These are phyloP conservation scores for Sporothrix globosa DNA, from an alignment of 2,329 filamentous ascomycete genomes.

Conservation along the genomic window DNA sequence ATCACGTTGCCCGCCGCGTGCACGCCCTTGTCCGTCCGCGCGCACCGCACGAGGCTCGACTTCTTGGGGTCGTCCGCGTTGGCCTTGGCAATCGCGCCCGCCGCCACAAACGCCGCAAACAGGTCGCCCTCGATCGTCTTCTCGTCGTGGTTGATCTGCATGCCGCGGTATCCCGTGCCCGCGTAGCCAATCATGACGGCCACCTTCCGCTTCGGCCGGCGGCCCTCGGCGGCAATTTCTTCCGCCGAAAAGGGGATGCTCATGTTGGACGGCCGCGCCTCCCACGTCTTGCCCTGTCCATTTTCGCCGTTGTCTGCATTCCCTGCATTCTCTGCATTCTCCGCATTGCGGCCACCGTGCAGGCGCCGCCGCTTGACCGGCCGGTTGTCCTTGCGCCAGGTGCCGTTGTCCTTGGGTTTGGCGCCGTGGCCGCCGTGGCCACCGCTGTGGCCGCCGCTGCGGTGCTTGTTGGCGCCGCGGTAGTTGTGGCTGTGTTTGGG, in stretches of 20 bases:
- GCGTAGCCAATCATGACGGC: slow-evolving; percentile 95
- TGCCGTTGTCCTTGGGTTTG: slow-evolving; percentile 18
- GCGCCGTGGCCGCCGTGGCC: slow-evolving; percentile 10
- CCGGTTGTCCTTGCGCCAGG: slow-evolving; percentile 30
- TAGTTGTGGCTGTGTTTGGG: slow-evolving; percentile 21
- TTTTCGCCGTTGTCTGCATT: slow-evolving; percentile 37
- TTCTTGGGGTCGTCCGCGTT: slow-evolving; percentile 98
- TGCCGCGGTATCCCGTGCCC: slow-evolving; percentile 94
- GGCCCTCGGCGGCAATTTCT: slow-evolving; percentile 84
- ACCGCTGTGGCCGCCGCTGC: slow-evolving; percentile 17
- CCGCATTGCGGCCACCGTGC: slow-evolving; percentile 25
- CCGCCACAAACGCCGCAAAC: slow-evolving; percentile 87
- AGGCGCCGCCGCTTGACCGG: slow-evolving; percentile 30
- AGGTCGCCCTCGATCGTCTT: slow-evolving; percentile 96
- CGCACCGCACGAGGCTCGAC: slow-evolving; percentile 89
- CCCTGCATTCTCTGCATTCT: slow-evolving; percentile 42
- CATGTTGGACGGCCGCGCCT: slow-evolving; percentile 54
- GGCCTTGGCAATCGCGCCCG: slow-evolving; percentile 92
- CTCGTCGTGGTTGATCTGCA: slow-evolving; percentile 83
- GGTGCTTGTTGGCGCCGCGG: slow-evolving; percentile 30
- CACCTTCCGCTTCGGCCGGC: slow-evolving; percentile 88
- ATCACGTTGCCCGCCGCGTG: slow-evolving; percentile 96
- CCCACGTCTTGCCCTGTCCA: slow-evolving; percentile 38
- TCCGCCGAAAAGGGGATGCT: slow-evolving; percentile 66
- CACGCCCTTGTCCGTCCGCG: slow-evolving; percentile 95